Evolutionary conservation across 2,329 filamentous ascomycete genomes (phyloP), one percentile per base, ranked within the genome.

Genomic region (Orbilia javanica): DNA sequence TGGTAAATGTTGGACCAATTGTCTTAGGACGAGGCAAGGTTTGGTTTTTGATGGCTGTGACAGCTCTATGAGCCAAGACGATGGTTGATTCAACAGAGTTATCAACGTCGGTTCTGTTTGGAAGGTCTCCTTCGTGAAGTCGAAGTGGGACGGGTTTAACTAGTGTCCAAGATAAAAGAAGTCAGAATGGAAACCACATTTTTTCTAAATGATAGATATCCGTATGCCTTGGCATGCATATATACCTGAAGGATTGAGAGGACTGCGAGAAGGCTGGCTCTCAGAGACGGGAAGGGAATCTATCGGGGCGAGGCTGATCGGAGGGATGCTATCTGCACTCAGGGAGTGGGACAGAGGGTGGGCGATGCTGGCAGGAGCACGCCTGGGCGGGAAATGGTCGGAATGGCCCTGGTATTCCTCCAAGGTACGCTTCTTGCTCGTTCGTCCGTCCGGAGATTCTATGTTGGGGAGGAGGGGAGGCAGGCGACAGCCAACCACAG

Each of bases 11-110:
- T 34, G 69, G 55, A 20, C 69, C 52, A 46, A 74, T 70, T 31
- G 53, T 65, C 50, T 62, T 74, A 8, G 63, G 20, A 20, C 60
- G 73, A 42, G 65, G 69, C 15, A 73, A 34, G 11, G 60, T 44
- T 64, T 65, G 53, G 64, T 36, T 65, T 60, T 73, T 73, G 42
- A 79, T 74, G 11, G 64, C 63, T n/a, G 70, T 69, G 18, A 74
- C 64, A 25, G 75, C 75, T 66, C 70, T 25, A 39, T 79, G 75
- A 29, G 75, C 75, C 20, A 79, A 64, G 13, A 74, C 75, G 22
- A 79, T 71, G 44, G 67, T 68, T 31, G 74, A 63, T 62, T 78
- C 70, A 52, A 73, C 64, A 20, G 63, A 74, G 34, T 36, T 66
- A 31, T 79, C 75, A 20, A 53, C 3, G 29, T 57, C 36, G 13